A percentile compares a stretch with the other conserved stretches of the same genome.
Evolutionary conservation across 2,329 filamentous ascomycete genomes (phyloP).

Genomic region (Aspergillus jensenii): DNA sequence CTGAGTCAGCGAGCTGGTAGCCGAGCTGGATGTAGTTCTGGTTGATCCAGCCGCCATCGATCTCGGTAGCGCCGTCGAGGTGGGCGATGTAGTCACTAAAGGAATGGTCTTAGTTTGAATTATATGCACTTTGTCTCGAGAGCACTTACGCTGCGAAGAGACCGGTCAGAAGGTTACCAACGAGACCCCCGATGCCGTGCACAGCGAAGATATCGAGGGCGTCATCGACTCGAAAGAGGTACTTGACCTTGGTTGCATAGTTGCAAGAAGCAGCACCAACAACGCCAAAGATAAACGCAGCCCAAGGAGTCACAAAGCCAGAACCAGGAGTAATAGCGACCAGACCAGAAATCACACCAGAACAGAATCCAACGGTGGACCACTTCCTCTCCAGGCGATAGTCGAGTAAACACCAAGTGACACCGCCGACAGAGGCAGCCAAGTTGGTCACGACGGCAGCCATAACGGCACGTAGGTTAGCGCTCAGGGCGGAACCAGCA

Average conservation of each 20-base stretch:
- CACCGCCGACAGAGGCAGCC: slow-evolving; percentile 77
- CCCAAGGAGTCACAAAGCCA: slow-evolving; percentile 81
- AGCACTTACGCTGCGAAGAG: slow-evolving; percentile 71
- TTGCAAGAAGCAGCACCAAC: slow-evolving; percentile 77
- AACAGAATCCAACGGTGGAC: slow-evolving; percentile 92
- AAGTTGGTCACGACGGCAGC: slow-evolving; percentile 84
- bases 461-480: slow-evolving; percentile 83
- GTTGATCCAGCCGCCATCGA: slow-evolving; percentile 79
- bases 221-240: slow-evolving; percentile 76
- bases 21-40: slow-evolving; percentile 79
- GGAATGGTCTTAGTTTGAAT: neutral
- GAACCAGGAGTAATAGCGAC: slow-evolving; percentile 88
- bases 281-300: slow-evolving; percentile 75
- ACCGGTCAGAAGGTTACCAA: slow-evolving; percentile 75
- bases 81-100: slow-evolving; percentile 74
- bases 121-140: too few species aligned
- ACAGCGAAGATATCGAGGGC: slow-evolving; percentile 87
- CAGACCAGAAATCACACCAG: slow-evolving; percentile 81
- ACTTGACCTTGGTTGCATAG: slow-evolving; percentile 90
- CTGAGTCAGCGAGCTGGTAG: slow-evolving; percentile 80
- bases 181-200: slow-evolving; percentile 73
- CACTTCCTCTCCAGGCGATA: slow-evolving; percentile 88
- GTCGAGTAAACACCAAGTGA: slow-evolving; percentile 87
- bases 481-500: slow-evolving; percentile 75
- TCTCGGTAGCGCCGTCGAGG: slow-evolving; percentile 68